Evolutionary conservation across 2,329 filamentous ascomycete species (phyloP), one percentile per base, ranked within the genome.

Genomic region (Colletotrichum tanaceti): DNA sequence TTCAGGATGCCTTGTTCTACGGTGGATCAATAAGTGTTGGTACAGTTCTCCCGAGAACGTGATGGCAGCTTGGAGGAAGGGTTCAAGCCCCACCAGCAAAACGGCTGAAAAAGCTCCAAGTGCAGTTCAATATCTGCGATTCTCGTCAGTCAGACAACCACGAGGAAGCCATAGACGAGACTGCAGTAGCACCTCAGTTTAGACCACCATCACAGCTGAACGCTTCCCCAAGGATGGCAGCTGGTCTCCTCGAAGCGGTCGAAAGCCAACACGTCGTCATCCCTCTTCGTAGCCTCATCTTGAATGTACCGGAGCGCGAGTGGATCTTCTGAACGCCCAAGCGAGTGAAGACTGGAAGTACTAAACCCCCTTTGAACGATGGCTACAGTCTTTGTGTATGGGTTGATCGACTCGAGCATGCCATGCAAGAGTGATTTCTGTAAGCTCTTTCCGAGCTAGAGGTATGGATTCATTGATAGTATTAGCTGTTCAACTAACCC

Each of bases 201-300:
- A 2, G 18, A 41, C n/a, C 53, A 47, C 59, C 58, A 58, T 1
- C 58, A 38, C 6, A 68, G 22, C 0, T 44, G 52, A 2, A 43
- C 5, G 14, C 65, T 64, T 4, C 65, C 65, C 52, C 44, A 53
- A 0, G 65, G 59, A 9, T 59, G 59, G 1, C 46, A 52, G 7
- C 63, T 57, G 0, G 64, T 58, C 35, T 67, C 64, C 13, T 67
- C 59, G 6, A 63, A 67, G 0, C 64, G 44, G 4, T 58, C 59
- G 5, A 58, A 67, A 4, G 14, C 46, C 6, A 58, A 39, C 1
- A 63, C 10, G 5, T 5, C 4, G n/a, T 53, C 64, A 1, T 22
- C 16, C 3, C n/a, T 38, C 14, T 18, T 18, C n/a, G n/a, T n/a
- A n/a, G n/a, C n/a, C n/a, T n/a, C n/a, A n/a, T n/a, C n/a, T n/a